These are phyloP conservation scores for Orbilia quercus DNA, from an alignment of 2,329 filamentous ascomycete species.

Conservation along the genomic window DNA sequence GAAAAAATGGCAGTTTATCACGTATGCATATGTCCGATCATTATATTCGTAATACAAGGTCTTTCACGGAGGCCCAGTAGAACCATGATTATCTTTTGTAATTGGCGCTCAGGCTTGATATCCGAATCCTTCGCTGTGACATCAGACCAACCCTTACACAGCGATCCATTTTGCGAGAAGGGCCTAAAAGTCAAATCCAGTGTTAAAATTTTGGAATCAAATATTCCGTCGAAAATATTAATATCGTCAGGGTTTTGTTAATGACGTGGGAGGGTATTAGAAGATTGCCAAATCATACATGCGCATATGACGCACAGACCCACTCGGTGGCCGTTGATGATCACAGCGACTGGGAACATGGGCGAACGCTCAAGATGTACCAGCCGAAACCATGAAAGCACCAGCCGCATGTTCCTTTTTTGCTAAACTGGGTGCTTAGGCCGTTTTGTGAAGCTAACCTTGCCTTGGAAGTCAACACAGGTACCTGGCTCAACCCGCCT, in stretches of 20 bases:
- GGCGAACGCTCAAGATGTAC: not conserved
- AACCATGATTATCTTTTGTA: not conserved
- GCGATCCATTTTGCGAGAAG: not conserved
- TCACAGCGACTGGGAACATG: not conserved
- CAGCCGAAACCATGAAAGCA: not conserved
- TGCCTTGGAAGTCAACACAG: slow-evolving; percentile 26
- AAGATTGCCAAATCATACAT: not conserved
- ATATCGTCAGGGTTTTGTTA: not conserved
- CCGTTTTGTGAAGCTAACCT: too few species aligned
- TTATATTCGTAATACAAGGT: not conserved
- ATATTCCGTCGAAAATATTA: not conserved
- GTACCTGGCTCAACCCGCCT: slow-evolving; percentile 3
- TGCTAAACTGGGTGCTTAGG: too few species aligned
- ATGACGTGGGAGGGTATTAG: slow-evolving; percentile 10
- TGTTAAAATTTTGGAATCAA: not conserved
- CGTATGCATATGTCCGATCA: slow-evolving; percentile 2
- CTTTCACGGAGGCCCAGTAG: too few species aligned
- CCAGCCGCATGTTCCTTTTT: slow-evolving; percentile 14
- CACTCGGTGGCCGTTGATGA: not conserved
- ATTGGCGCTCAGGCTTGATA: not conserved
- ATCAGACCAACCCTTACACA: not conserved
- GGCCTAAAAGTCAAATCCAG: not conserved
- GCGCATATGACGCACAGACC: slow-evolving; percentile 31
- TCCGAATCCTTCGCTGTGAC: not conserved
- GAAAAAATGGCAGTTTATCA: not conserved